phyloP scores from a whole-genome alignment of 352 stramenopile genomes.

The Phytophthora lateralis region DNA sequence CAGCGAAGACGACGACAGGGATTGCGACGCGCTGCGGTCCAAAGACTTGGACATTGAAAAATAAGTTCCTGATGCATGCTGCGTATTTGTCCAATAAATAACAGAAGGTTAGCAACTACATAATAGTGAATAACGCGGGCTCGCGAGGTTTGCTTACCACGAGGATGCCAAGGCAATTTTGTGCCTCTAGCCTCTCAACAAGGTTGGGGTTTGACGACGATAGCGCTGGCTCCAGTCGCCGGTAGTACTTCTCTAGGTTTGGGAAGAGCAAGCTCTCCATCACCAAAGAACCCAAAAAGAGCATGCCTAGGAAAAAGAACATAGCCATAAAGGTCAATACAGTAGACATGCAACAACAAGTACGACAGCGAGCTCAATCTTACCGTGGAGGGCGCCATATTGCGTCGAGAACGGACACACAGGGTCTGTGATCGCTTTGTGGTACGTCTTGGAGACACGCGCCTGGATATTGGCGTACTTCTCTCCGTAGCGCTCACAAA shows the following conservation, averaged over 20 bases:
- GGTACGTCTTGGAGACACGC: conserved; percentile 91
- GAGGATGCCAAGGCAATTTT: conserved; percentile 87
- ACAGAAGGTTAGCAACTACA: background rate
- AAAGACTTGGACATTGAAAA: conserved; percentile 68
- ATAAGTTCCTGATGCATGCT: conserved; percentile 83
- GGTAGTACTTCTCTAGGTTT: conserved; percentile 88
- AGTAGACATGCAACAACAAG: background rate
- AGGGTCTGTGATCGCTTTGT: conserved; percentile 84
- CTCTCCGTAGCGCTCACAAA: conserved; percentile 86
- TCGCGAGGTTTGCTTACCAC: conserved; percentile 54
- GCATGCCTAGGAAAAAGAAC: conserved; percentile 57
- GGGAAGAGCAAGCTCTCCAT: conserved; percentile 94
- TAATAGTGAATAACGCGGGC: background rate
- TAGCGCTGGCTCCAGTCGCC: conserved; percentile 81
- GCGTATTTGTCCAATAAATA: conserved; percentile 12
- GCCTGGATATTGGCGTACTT: conserved; percentile 93
- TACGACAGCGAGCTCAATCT: background rate
- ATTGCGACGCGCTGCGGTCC: conserved; percentile 29
- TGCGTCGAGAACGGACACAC: conserved; percentile 86
- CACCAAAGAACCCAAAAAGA: conserved; percentile 91
- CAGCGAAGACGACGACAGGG: conserved; percentile 42
- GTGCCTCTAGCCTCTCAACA: conserved; percentile 81
- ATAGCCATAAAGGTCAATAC: background rate
- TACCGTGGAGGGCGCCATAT: conserved; percentile 93
- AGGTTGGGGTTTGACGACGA: conserved; percentile 74